phyloP scores from a whole-genome alignment of 352 stramenopile species.

The Phytophthora sp. region DNA sequence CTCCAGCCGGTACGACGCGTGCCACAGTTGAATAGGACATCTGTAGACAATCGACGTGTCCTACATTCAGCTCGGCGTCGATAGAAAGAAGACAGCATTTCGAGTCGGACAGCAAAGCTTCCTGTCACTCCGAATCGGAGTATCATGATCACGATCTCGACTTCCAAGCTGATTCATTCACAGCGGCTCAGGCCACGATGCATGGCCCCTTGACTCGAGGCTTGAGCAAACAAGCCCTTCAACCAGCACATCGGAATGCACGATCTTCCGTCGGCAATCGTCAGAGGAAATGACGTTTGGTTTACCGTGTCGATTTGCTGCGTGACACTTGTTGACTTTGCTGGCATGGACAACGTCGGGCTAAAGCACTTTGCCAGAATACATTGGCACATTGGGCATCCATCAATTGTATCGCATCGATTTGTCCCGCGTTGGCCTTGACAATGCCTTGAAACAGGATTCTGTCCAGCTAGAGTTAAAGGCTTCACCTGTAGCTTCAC shows the following conservation, averaged over 20 bases:
- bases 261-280: slow-evolving; percentile 23
- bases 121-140: too few species aligned
- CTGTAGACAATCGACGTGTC: slow-evolving; percentile 31
- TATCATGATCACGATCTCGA: too few species aligned
- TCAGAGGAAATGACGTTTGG: slow-evolving; percentile 7
- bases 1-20: slow-evolving; percentile 12
- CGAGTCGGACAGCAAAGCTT: not conserved
- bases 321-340: not conserved
- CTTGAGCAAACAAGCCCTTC: slow-evolving; percentile 2
- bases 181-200: too few species aligned
- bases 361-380: too few species aligned
- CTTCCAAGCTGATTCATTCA: not conserved
- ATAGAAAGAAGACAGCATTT: not conserved
- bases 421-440: too few species aligned
- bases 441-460: too few species aligned
- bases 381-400: too few species aligned
- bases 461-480: too few species aligned
- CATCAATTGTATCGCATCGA: too few species aligned
- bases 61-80: not conserved
- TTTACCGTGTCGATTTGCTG: slow-evolving; percentile 2
- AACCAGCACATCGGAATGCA: slow-evolving; percentile 18
- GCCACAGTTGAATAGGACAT: slow-evolving; percentile 17
- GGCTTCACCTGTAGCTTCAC: too few species aligned
- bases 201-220: too few species aligned
- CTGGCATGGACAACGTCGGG: not conserved